Percentiles rank a stretch among this genome's conserved stretches.
Evolutionary conservation across 257 asterid species (phyloP).

Genomic region (Solanum chmielewskii): DNA sequence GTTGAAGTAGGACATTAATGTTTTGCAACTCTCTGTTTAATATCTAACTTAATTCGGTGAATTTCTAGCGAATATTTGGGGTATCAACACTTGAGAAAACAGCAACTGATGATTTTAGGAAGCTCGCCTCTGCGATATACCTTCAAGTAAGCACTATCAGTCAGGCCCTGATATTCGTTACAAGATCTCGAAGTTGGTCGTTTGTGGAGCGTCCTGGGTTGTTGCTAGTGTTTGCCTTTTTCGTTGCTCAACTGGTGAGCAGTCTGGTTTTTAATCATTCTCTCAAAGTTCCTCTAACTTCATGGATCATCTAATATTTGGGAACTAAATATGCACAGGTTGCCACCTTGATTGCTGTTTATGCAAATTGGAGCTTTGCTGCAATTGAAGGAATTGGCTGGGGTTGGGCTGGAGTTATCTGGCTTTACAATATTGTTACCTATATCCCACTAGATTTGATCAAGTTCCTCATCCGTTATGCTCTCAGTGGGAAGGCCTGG

Average conservation of each 20-base stretch:
- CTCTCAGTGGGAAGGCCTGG: constrained; percentile 96
- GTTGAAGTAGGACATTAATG: not conserved
- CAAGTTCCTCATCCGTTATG: constrained; percentile 69
- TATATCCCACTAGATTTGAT: constrained; percentile 81
- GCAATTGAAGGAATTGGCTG: constrained; percentile 98
- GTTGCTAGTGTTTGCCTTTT: constrained; percentile 68
- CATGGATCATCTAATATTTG: not conserved
- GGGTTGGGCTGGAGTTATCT: constrained; percentile 99
- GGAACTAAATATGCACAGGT: constrained; percentile 28
- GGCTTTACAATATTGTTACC: constrained; percentile 76
- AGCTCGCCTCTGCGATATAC: constrained; percentile 92
- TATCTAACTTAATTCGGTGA: not conserved
- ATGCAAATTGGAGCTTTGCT: constrained; percentile 91
- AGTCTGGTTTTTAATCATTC: not conserved
- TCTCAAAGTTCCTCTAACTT: not conserved
- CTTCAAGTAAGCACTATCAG: constrained; percentile 98
- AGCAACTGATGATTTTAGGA: constrained; percentile 83
- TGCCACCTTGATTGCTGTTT: constrained; percentile 87
- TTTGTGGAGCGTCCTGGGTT: constrained; percentile 89
- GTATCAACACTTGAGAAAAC: constrained; percentile 89
- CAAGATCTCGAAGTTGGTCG: constrained; percentile 94
- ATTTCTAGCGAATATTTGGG: constrained; percentile 53
- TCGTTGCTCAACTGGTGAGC: constrained; percentile 75
- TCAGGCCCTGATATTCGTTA: constrained; percentile 90
- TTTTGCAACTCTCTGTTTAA: not conserved